Percentiles rank a stretch among this genome's conserved stretches.
These are phyloP conservation scores for Penicillium waksmanii DNA, from an alignment of 495 filamentous ascomycete species.

Conservation along the genomic window DNA sequence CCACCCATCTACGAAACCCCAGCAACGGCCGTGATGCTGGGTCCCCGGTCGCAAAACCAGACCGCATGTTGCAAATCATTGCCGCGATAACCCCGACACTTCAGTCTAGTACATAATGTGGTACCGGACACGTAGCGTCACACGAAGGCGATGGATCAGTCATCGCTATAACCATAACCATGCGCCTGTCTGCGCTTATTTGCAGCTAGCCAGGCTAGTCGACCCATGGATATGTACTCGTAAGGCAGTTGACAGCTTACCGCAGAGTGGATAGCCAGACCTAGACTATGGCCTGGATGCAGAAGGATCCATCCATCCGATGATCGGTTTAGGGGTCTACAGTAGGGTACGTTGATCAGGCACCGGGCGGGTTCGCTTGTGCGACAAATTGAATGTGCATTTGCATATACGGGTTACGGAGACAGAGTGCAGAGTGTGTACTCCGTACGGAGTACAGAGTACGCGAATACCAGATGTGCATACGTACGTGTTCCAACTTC, in stretches of 20 bases:
- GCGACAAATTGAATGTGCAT: not conserved
- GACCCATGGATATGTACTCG: no score
- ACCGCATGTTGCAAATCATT: slow-evolving; percentile 9
- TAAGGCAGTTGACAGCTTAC: slow-evolving; percentile 12
- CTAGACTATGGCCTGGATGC: not conserved
- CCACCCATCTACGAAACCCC: slow-evolving; percentile 11
- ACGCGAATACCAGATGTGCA: no score
- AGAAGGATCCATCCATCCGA: not conserved
- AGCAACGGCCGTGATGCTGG: slow-evolving; percentile 14
- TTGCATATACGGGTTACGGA: no score
- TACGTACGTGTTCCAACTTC: not conserved
- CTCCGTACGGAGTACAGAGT: not conserved
- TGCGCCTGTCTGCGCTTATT: slow-evolving; percentile 2
- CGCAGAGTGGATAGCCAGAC: not conserved
- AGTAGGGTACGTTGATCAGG: not conserved
- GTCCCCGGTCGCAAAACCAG: not conserved
- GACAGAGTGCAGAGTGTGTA: not conserved
- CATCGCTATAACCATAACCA: not conserved
- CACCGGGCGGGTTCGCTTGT: not conserved
- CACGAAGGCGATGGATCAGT: slow-evolving; percentile 1
- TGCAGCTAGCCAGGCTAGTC: no score
- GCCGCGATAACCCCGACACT: not conserved
- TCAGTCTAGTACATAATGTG: slow-evolving; percentile 13
- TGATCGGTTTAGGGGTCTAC: not conserved
- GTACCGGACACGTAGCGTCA: slow-evolving; percentile 8